Base-by-base conservation (phyloP, 495 filamentous ascomycete genomes). In the Penicillium odoratum region DNA sequence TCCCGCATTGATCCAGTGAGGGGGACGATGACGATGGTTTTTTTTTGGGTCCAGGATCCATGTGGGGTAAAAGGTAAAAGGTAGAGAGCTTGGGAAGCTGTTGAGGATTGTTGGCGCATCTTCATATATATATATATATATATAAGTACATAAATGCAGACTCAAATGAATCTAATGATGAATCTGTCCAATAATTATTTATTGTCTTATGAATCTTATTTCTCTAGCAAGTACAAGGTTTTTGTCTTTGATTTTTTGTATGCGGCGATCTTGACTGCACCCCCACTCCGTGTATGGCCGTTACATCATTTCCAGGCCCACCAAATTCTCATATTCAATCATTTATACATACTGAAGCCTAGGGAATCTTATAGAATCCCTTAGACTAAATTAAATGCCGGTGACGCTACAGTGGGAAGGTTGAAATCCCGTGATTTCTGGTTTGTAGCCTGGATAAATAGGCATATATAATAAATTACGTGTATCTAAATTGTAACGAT, bases 41-140 rank as follows among this genome's bases (percentile, higher is more conserved):
- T 25, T 46, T 25, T 21, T 15, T 31, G 46, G 46, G 46, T 48
- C 46, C 11, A 26, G 46, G 21, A 21, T 21, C 21, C 21, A 15
- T 60, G 58, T 60, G 58, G 58, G 58, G 58, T 60, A 60, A 31
- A 48, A 46, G 16, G 5, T 3, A 46, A 26, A 21, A 46, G 11
- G 18, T 28, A 26, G 44, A 26, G 44, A 21, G 21, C 21, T 21
- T 21, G 21, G 21, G 21, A 21, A 21, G 21, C 2, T 1, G 21
- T 21, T 21, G 21, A 21, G 21, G 21, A 21, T 21, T 21, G 21
- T 21, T 21, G 21, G 21, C 21, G 21, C 21, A 21, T 21, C 21
- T 21, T 21, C 21, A 21, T 21, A 2, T 21, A 21, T 21, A 21
- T 21, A 21, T 21, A 21, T 21, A 21, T 21, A 2, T 21, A 21